These are phyloP conservation scores for Rhododendron griersonianum DNA, from an alignment of 148 eudicot genomes.

Conservation along the genomic window DNA sequence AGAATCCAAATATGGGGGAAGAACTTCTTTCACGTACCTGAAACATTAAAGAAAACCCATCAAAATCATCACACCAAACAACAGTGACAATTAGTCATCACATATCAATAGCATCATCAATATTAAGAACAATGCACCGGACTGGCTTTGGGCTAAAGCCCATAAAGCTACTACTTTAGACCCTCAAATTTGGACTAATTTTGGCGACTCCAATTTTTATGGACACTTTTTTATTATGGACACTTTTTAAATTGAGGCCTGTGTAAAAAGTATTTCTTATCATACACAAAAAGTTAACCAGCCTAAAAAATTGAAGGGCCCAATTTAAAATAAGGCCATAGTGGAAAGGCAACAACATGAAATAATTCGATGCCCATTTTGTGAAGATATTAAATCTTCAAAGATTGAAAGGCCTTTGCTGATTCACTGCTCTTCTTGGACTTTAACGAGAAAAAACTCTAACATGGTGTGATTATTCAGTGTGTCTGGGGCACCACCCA, in stretches of 20 bases:
- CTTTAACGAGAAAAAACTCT: not conserved
- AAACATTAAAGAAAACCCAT: conserved; percentile 12
- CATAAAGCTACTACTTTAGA: not conserved
- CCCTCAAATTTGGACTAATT: not conserved
- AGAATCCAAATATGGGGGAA: conserved; percentile 48
- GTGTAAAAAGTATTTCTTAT: not conserved
- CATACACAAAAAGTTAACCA: not conserved
- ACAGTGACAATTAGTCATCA: not conserved
- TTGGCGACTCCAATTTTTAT: not conserved
- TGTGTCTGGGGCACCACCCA: not conserved
- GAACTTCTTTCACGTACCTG: conserved; percentile 29
- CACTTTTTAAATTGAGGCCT: not conserved
- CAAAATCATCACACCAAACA: not conserved
- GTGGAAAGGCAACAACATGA: not conserved
- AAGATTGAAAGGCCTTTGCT: not conserved
- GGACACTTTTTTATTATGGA: too few relatives aligned
- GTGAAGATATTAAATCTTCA: not conserved
- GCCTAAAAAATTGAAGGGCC: not conserved
- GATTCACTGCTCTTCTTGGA: not conserved
- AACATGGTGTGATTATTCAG: not conserved
- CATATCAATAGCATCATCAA: not conserved
- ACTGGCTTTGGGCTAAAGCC: not conserved
- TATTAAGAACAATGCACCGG: not conserved
- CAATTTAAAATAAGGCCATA: not conserved
- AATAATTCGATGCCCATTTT: not conserved